These are phyloP conservation scores for Proliferodiscus dingleyae DNA, from an alignment of 2,329 filamentous ascomycete species.

Conservation along the genomic window DNA sequence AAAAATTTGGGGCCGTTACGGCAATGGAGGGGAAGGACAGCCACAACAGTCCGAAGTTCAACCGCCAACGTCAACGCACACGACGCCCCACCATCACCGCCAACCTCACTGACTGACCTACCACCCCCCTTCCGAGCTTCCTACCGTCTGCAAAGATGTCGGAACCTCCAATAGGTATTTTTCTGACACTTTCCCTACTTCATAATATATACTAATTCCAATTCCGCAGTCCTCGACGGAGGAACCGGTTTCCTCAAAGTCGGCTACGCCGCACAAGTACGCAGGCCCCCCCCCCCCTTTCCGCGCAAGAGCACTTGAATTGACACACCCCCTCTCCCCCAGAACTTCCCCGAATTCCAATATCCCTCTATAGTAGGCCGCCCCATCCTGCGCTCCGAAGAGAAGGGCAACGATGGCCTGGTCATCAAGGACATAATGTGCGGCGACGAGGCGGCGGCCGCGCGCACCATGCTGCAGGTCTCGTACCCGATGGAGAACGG, in stretches of 20 bases:
- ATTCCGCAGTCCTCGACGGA: slow-evolving; percentile 83
- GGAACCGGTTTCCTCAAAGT: slow-evolving; percentile 99
- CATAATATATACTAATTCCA: slow-evolving; percentile 17
- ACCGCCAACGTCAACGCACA: slow-evolving; percentile 12
- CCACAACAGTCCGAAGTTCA: slow-evolving; percentile 9
- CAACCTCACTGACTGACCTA: slow-evolving; percentile 15
- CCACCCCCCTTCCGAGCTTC: slow-evolving; percentile 11
- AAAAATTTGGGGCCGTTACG: no score
- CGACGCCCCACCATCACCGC: slow-evolving; percentile 9
- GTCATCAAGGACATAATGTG: slow-evolving; percentile 99
- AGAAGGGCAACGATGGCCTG: slow-evolving; percentile 62
- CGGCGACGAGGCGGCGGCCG: slow-evolving; percentile 93
- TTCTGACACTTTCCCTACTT: neutral
- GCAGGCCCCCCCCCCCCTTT: slow-evolving; percentile 25
- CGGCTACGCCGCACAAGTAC: slow-evolving; percentile 87
- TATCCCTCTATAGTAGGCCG: slow-evolving; percentile 97
- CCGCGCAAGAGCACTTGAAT: slow-evolving; percentile 1
- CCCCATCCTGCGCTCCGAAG: slow-evolving; percentile 94
- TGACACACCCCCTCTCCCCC: slow-evolving; percentile 11
- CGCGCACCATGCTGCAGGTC: slow-evolving; percentile 95
- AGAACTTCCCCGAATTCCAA: slow-evolving; percentile 99
- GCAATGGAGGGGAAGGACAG: slow-evolving; percentile 16
- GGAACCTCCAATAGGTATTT: slow-evolving; percentile 34
- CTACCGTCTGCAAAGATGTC: slow-evolving; percentile 28
- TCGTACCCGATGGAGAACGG: slow-evolving; percentile 99